Evolutionary conservation across 768 basidiomycete species (phyloP).

Genomic region (Mycena vitilis): DNA sequence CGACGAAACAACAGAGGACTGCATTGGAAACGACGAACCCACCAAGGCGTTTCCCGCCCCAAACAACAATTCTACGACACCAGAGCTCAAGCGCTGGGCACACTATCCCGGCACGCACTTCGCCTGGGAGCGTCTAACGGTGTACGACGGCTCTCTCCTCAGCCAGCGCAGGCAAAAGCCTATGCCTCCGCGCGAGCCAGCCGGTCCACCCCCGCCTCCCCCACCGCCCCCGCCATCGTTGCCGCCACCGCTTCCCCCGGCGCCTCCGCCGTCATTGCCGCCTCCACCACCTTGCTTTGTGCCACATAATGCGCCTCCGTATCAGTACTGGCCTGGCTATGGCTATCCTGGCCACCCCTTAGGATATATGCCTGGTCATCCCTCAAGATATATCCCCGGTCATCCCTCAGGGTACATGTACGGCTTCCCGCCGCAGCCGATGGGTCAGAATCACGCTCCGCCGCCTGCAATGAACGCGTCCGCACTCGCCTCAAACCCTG

Average conservation of each 20-base stretch:
- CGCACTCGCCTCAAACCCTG: no score
- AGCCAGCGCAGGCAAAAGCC: constrained; percentile 52
- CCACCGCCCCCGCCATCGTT: not conserved
- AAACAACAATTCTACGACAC: not conserved
- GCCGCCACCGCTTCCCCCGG: constrained; percentile 33
- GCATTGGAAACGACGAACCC: not conserved
- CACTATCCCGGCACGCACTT: constrained; percentile 32
- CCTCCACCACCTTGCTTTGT: not conserved
- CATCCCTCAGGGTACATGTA: not conserved
- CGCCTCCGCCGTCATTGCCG: not conserved
- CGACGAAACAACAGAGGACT: not conserved
- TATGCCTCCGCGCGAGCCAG: constrained; percentile 32
- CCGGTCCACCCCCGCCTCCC: constrained; percentile 17
- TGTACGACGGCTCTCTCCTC: constrained; percentile 44
- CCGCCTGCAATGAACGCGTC: no score
- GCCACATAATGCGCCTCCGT: constrained; percentile 21
- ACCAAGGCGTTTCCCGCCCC: constrained; percentile 3
- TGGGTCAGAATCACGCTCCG: not conserved
- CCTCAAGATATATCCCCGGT: not conserved
- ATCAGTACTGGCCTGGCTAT: constrained; percentile 9
- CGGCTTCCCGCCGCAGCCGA: not conserved
- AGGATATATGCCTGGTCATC: not conserved
- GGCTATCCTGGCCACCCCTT: not conserved
- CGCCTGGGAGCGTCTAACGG: constrained; percentile 34
- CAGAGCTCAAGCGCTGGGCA: constrained; percentile 20